Base-by-base conservation (phyloP, 192 early-diverging fungal genomes). In the Backusella macrospora region DNA sequence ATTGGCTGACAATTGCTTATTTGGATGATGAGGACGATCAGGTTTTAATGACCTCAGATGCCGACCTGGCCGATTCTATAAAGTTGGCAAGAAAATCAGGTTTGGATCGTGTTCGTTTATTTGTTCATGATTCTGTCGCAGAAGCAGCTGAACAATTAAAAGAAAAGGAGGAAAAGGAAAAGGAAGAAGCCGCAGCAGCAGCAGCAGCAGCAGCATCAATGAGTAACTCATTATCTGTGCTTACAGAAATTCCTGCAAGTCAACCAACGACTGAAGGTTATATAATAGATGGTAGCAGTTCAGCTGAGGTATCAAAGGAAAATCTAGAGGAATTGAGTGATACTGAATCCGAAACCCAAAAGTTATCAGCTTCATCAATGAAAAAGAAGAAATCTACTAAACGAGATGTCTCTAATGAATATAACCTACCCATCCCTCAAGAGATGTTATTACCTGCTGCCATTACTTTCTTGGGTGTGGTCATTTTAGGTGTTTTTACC, bases 21-120 rank as follows among this genome's bases (percentile, higher is more conserved):
- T 82, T 92, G 64, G 96, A 98, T 80, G 96, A 98, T 65, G 96
- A 98, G 37, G 90, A 89, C 62, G 96, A 98, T 79, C 74, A 86
- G 67, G 90, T 98, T 23, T 81, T 90, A 66, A 84, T 98, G 67
- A 86, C 87, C n/a, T 80, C 83, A 34, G 88, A 92, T 48, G 70
- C 83, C 0, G 96, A 96, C 75, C 80, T 98, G 71, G 80, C 83
- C 39, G 93, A 96, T 55, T 95, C 96, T 5, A 90, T 96, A 0
- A 82, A 86, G 29, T 82, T 93, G 81, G 94, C 96, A 5, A 84
- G 86, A 67, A 85, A 89, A 77, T 84, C 89, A 34, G 91, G 89
- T 38, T 86, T 87, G 78, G 86, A 88, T 68, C 86, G 92, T n/a
- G 86, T 98, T 7, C 81, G 94, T 81, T 78, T 98, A 39, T 80